Base-by-base conservation (phyloP, 345 rosid species). In the Cardamine resedifolia region DNA sequence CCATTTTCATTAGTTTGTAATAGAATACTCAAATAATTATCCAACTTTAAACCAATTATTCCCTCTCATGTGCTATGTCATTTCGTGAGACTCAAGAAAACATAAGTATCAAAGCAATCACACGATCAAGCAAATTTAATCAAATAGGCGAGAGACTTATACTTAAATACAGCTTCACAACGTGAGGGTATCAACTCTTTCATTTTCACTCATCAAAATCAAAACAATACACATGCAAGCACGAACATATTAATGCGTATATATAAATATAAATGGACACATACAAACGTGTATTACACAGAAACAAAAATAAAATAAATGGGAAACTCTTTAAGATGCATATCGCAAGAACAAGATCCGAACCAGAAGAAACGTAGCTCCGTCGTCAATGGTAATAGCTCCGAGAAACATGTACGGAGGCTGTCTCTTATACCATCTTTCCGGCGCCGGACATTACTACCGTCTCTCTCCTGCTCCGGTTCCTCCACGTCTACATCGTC, bases 141-240 rank as follows among this genome's bases (percentile, higher is more conserved):
- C 20, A n/a, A 43, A n/a, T 5, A 12, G 5, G 12, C n/a, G n/a
- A 38, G 48, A 43, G 9, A 41, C 62, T 58, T 74, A 43, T 23
- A 23, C 19, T 41, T 55, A 50, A 57, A 18, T 49, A 51, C 34
- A 49, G 5, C 43, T 66, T 47, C 47, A 77, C 76, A 66, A 72
- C 80, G 80, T 77, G 80, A 72, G 26, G 58, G 77, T 77, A 77
- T 72, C 77, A 77, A 77, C 80, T 66, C 18, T 44, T 44, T 48
- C 59, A 62, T 76, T 76, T 76, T 62, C 70, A 61, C 51, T 33
- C 49, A 60, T 44, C 57, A 58, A 20, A 68, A 5, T 16, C 19
- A 51, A 68, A 38, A 36, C 59, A 66, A 38, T 27, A 56, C 79
- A 55, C 66, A 72, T 8, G 73, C 45, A 71, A 71, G 77, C 77